Evolutionary conservation across 805 yeast species (phyloP).

Genomic region (Saccharomycodes ludwigii): DNA sequence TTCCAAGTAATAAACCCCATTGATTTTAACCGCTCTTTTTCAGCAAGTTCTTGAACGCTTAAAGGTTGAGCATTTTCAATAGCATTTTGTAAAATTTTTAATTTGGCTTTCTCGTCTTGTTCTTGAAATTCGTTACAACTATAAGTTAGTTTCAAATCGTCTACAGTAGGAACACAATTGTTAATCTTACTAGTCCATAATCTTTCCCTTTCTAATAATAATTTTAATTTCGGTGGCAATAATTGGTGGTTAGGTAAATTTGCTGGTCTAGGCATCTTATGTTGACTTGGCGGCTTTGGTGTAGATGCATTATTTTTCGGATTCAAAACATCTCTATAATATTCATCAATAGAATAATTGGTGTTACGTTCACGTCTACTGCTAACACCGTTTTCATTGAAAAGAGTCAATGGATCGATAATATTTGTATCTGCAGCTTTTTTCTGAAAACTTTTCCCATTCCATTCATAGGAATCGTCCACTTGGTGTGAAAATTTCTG

Average conservation of each 20-base stretch:
- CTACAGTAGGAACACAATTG: conserved; percentile 51
- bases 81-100: conserved; percentile 54
- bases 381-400: conserved; percentile 3
- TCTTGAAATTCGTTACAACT: conserved; percentile 28
- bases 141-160: conserved; percentile 33
- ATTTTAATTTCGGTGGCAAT: conserved; percentile 63
- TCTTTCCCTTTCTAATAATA: conserved; percentile 70
- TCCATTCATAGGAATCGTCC: conserved; percentile 77
- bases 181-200: conserved; percentile 60
- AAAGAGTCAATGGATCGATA: conserved; percentile 54
- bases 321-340: conserved; percentile 68
- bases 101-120: conserved; percentile 32
- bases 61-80: conserved; percentile 68
- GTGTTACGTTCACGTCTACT: conserved; percentile 77
- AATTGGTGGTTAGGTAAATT: conserved; percentile 86
- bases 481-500: conserved; percentile 50
- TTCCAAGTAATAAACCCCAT: conserved; percentile 78
- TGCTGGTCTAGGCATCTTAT: conserved; percentile 76
- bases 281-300: conserved; percentile 37
- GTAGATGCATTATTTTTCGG: conserved; percentile 48
- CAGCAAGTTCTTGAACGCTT: conserved; percentile 54
- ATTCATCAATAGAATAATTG: conserved; percentile 78
- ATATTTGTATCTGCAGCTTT: conserved; percentile 37
- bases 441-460: conserved; percentile 70
- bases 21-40: conserved; percentile 38